phyloP scores from a whole-genome alignment of 805 yeast species.

The Candida sakaeoensis region DNA sequence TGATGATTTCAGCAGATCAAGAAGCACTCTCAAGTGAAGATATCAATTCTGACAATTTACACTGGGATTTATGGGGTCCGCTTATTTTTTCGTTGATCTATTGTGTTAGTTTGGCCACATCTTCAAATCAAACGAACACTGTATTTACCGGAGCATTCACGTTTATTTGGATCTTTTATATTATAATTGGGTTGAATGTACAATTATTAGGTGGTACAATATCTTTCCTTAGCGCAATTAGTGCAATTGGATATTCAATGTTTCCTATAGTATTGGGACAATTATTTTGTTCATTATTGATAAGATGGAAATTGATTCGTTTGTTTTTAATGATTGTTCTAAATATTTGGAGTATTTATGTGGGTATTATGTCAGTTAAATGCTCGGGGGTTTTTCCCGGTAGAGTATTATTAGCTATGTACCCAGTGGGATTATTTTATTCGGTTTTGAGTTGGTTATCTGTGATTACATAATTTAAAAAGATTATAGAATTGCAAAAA shows the following conservation, averaged over 20 bases:
- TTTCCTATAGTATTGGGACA: constrained; percentile 62
- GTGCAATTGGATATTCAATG: constrained; percentile 67
- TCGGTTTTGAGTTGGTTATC: constrained; percentile 63
- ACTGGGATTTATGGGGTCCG: constrained; percentile 75
- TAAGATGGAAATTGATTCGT: constrained; percentile 48
- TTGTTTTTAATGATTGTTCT: constrained; percentile 43
- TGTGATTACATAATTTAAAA: constrained; percentile 45
- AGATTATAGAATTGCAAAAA: neutral
- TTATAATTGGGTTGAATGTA: constrained; percentile 59
- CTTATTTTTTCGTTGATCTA: constrained; percentile 55
- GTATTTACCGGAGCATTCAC: constrained; percentile 65
- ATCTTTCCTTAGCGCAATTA: constrained; percentile 63
- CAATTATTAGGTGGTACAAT: constrained; percentile 61
- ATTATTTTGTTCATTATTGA: constrained; percentile 40
- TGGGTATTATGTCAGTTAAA: constrained; percentile 58
- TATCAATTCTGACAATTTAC: constrained; percentile 27
- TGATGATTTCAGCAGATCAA: constrained; percentile 27
- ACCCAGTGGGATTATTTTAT: constrained; percentile 63
- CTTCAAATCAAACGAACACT: constrained; percentile 44
- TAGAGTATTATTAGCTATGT: constrained; percentile 57
- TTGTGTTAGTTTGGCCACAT: constrained; percentile 49
- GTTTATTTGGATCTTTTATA: constrained; percentile 59
- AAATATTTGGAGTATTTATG: constrained; percentile 60
- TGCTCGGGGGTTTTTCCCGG: constrained; percentile 65
- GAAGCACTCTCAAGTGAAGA: constrained; percentile 30